Evolutionary conservation across 306 rosid genomes (phyloP), one percentile per base, ranked within the genome.

Genomic region (Dalbergia cultrata): DNA sequence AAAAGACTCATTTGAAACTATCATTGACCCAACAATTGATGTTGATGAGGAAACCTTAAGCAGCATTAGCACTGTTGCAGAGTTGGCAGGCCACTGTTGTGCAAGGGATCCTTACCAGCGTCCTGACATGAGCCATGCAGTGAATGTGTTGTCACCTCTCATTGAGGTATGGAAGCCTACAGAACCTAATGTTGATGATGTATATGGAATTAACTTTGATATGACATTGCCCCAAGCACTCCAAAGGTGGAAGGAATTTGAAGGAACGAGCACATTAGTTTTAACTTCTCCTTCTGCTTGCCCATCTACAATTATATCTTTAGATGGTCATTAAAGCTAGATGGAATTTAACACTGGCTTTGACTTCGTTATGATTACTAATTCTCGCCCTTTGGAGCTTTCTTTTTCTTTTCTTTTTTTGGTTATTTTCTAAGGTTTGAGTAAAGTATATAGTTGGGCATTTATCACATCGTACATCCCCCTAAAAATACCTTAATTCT

Each of bases 91-190:
- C 41, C 94, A 95, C 61, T 93, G 99, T 80, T 80, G 86, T 16
- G 92, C 91, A 3, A 80, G 98, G 56, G 99, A 95, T 82, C 90
- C 98, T 4, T 73, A 88, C 80, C 97, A 91, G 33, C 89, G 98
- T 5, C 99, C 99, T 3, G 98, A 95, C 58, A 93, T 95, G 93
- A 71, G 97, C 39, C 94, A 89, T 67, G 93, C 44, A 0, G 99
- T 95, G 80, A 93, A 88, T 59, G 96, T 91, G 64, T 84, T 95
- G 26, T 92, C 93, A 0, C 83, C 98, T 19, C 93, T 93, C n/a
- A 79, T 93, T 33, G 91, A 91, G 80, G 84, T 88, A 13, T 93
- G 97, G 99, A 93, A 89, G 78, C 99, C 99, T 5, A 9, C 88
- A n/a, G 86, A 84, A 63, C 44, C 78, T 16, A 79, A 79, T 50